Evolutionary conservation across 768 basidiomycete genomes (phyloP).

Genomic region (Boletus subcaerulescens): DNA sequence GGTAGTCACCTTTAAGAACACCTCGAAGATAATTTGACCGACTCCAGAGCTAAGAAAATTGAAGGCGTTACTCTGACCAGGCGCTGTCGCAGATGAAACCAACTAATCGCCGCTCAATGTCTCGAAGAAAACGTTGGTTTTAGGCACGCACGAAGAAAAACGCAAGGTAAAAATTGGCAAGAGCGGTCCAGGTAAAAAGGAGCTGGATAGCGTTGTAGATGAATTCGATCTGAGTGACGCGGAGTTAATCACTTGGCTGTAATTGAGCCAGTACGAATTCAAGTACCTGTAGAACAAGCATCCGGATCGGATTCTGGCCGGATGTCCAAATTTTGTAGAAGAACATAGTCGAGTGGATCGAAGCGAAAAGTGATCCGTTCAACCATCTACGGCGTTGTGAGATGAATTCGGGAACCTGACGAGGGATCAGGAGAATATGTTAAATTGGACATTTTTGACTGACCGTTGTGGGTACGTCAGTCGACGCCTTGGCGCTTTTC

Average conservation of each 20-base stretch:
- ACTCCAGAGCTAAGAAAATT: constrained; percentile 73
- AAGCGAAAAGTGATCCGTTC: constrained; percentile 90
- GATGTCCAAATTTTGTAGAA: constrained; percentile 87
- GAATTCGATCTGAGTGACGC: constrained; percentile 65
- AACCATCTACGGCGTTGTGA: constrained; percentile 89
- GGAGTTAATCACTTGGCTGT: background rate
- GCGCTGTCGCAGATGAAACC: constrained; percentile 72
- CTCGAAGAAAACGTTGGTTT: constrained; percentile 14
- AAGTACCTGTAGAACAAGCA: constrained; percentile 59
- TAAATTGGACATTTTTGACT: constrained; percentile 9
- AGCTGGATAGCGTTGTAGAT: constrained; percentile 89
- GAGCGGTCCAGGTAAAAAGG: constrained; percentile 89
- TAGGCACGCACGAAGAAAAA: constrained; percentile 82
- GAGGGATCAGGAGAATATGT: background rate
- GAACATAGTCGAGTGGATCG: constrained; percentile 88
- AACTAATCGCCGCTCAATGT: constrained; percentile 47
- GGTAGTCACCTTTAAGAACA: constrained; percentile 56
- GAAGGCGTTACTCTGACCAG: constrained; percentile 63
- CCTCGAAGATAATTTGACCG: constrained; percentile 69
- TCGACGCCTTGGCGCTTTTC: constrained; percentile 90
- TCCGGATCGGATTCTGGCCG: constrained; percentile 86
- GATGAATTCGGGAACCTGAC: constrained; percentile 84
- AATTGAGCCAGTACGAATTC: background rate
- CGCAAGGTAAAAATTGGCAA: constrained; percentile 92
- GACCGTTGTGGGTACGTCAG: constrained; percentile 89